Evolutionary conservation across 352 stramenopile species (phyloP).

Genomic region (Blastocystis sp.): DNA sequence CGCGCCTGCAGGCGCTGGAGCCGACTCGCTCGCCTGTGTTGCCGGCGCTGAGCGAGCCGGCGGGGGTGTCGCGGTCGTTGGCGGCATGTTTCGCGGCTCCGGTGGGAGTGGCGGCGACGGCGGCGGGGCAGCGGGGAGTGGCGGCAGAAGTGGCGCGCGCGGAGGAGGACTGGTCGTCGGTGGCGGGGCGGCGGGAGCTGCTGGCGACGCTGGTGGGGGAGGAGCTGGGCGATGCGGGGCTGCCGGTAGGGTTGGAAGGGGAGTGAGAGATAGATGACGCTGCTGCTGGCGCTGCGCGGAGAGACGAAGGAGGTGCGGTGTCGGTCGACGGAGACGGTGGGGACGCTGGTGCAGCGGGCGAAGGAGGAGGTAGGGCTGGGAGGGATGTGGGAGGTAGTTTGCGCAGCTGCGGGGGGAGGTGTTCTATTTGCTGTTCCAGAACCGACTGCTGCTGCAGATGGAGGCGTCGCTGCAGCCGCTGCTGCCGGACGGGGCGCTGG

Average conservation of each 20-base stretch:
- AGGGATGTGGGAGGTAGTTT: background rate
- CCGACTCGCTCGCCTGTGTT: background rate
- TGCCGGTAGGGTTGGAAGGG: background rate
- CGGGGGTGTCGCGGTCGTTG: background rate
- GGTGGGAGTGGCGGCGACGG: background rate
- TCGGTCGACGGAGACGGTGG: background rate
- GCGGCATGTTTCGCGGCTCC: background rate
- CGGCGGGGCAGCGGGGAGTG: background rate
- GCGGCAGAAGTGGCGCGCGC: background rate
- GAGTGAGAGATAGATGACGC: background rate
- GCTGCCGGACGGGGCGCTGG: background rate
- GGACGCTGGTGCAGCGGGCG: background rate
- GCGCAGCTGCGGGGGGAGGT: background rate
- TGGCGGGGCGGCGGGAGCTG: background rate
- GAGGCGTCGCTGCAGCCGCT: background rate
- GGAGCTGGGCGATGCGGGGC: background rate
- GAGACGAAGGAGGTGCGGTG: background rate
- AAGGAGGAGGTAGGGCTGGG: background rate
- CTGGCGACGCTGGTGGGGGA: background rate
- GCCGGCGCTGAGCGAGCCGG: background rate
- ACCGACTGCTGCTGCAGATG: background rate
- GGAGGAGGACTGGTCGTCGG: background rate
- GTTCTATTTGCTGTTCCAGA: background rate
- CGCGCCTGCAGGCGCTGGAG: background rate
- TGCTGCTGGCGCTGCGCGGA: background rate